Evolutionary conservation across 768 basidiomycete species (phyloP).

Genomic region (Amanita rubescens): DNA sequence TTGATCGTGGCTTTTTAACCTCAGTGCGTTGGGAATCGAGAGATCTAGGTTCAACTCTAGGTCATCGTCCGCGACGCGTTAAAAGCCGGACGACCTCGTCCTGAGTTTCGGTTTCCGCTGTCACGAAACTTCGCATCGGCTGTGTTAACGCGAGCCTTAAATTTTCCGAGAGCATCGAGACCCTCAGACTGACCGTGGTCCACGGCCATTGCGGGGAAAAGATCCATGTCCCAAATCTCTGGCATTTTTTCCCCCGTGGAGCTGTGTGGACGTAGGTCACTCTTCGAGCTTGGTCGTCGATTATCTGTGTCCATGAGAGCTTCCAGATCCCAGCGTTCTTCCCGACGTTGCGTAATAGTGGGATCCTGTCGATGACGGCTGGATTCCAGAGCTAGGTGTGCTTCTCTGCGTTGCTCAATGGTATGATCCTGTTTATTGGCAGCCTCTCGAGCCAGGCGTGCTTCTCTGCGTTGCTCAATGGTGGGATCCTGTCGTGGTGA

Average conservation of each 20-base stretch:
- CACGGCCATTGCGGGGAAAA: neutral
- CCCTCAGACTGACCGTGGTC: neutral
- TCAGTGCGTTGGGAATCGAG: too few species aligned
- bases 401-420: neutral
- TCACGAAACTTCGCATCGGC: neutral
- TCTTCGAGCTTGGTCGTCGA: neutral
- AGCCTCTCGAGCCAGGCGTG: neutral
- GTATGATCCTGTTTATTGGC: neutral
- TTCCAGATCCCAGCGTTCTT: neutral
- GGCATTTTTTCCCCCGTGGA: too few species aligned
- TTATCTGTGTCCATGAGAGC: too few species aligned
- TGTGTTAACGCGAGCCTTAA: neutral
- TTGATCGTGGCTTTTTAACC: too few species aligned
- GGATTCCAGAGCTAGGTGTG: too few species aligned
- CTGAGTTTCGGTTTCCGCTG: neutral
- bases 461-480: neutral
- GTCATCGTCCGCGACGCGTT: neutral
- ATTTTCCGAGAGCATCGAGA: constrained; percentile 1
- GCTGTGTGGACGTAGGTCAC: too few species aligned
- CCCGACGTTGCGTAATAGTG: neutral
- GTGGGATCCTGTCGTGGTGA: neutral
- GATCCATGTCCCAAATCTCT: too few species aligned
- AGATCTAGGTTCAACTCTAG: neutral
- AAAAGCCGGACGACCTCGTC: neutral
- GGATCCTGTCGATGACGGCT: neutral